A percentile compares a stretch with the other conserved stretches of the same genome.
Conservation (phyloP, 805 yeast genomes). For the Wickerhamomyces kurtzmanii region DNA sequence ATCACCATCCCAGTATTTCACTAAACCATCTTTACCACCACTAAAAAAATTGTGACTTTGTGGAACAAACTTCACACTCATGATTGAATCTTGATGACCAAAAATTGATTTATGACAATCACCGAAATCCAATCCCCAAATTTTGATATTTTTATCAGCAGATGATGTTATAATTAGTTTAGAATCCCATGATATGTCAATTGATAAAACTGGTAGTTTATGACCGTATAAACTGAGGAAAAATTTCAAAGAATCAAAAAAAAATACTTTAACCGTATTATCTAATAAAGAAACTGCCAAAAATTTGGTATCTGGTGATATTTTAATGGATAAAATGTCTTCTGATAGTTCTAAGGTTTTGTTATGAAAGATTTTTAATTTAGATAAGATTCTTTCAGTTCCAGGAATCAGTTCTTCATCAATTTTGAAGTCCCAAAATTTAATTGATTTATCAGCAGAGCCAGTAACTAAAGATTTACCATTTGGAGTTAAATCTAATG, state of each 20-base stretch:
- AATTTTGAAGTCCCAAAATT: slow-evolving; percentile 79
- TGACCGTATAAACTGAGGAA: slow-evolving; percentile 91
- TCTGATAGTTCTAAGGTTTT: slow-evolving; percentile 82
- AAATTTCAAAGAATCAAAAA: slow-evolving; percentile 77
- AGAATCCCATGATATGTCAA: slow-evolving; percentile 85
- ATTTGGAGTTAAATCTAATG: slow-evolving; percentile 76
- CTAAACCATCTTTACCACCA: slow-evolving; percentile 77
- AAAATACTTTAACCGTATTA: slow-evolving; percentile 93
- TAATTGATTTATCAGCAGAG: slow-evolving; percentile 84
- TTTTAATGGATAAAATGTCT: slow-evolving; percentile 69
- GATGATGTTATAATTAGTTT: slow-evolving; percentile 86
- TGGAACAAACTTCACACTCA: slow-evolving; percentile 79
- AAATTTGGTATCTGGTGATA: slow-evolving; percentile 71
- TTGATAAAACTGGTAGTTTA: slow-evolving; percentile 86
- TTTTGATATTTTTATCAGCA: slow-evolving; percentile 94
- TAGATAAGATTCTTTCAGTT: slow-evolving; percentile 37
- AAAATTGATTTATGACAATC: slow-evolving; percentile 96
- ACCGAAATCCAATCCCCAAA: slow-evolving; percentile 99
- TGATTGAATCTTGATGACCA: slow-evolving; percentile 94
- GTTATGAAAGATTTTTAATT: slow-evolving; percentile 56
- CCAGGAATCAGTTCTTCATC: slow-evolving; percentile 67
- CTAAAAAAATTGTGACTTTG: slow-evolving; percentile 86
- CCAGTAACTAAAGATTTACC: slow-evolving; percentile 85
- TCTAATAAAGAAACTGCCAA: slow-evolving; percentile 83
- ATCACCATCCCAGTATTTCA: slow-evolving; percentile 98